A percentile compares a stretch with the other conserved stretches of the same genome.
Evolutionary conservation across 306 rosid species (phyloP).

Genomic region (Acacia crassicarpa): DNA sequence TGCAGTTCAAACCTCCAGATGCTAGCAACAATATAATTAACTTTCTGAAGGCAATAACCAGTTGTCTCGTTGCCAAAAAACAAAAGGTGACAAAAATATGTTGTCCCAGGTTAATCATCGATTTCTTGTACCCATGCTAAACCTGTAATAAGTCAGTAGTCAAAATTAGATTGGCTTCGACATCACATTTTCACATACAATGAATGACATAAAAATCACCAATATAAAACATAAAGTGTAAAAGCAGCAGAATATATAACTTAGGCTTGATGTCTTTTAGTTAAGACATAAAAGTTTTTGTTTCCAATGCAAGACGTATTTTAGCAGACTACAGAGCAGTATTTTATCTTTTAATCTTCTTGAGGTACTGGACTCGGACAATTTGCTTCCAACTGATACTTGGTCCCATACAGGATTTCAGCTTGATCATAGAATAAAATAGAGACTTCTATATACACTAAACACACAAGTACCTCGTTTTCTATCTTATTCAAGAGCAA

Average conservation of each 20-base stretch:
- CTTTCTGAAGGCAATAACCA: conserved; percentile 29
- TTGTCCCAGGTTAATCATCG: conserved; percentile 52
- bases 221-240: not conserved
- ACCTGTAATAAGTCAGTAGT: conserved; percentile 48
- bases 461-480: not conserved
- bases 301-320: not conserved
- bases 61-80: conserved; percentile 22
- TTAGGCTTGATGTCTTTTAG: not conserved
- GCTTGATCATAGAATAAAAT: not conserved
- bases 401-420: not conserved
- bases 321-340: not conserved
- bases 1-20: conserved; percentile 28
- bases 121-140: conserved; percentile 93
- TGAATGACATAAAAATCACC: conserved; percentile 23
- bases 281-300: not conserved
- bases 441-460: not conserved
- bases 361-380: not conserved
- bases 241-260: not conserved
- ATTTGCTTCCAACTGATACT: not conserved
- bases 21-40: conserved; percentile 27
- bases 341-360: not conserved
- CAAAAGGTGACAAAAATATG: conserved; percentile 14
- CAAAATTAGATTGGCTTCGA: conserved; percentile 28
- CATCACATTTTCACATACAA: not conserved
- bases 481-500: not conserved